Base-by-base conservation (phyloP, 2,329 filamentous ascomycete species). In the Nigrospora oryzae region DNA sequence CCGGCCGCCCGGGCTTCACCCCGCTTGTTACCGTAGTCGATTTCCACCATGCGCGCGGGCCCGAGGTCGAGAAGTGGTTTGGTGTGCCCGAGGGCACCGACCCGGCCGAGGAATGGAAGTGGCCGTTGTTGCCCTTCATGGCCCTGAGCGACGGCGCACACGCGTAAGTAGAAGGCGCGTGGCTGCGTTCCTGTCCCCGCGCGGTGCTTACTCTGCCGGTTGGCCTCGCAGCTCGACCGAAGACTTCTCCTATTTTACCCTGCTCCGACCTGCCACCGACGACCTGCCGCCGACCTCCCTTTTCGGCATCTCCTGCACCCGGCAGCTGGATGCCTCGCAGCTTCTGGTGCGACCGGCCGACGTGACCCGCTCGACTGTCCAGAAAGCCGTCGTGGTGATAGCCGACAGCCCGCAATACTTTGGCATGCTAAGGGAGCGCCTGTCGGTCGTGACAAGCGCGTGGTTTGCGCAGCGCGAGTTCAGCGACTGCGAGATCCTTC, bases 381-480 rank as follows among this genome's bases (percentile, higher is more conserved):
- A 98, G 63, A 98, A 98, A 70, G 93, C 91, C 13, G 89, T 98
- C 4, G 91, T 98, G 38, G 89, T 95, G 45, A 89, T 98, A 54
- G 89, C 88, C 44, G 88, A 96, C 64, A 89, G 81, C 51, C 93
- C 93, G 10, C 86, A 93, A 59, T 82, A 82, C 57, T 95, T 98
- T 64, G 90, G 89, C 45, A 86, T 93, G 69, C 70, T 98, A 61
- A 83, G 91, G 56, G 88, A 97, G 66, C 84, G 93, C 53, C 70
- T 98, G 51, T 86, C 86, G 40, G 83, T 95, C 31, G 90, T 98
- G 14, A 96, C 91, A 4, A 86, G 83, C 55, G 91, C 91, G 19
- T 98, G 93, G 93, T 98, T 98, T 66, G 87, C 85, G 49, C 93
- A 98, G 71, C 84, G 73, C 49, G 89, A 97, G 61, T 98, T 98